Base-by-base conservation (phyloP, 2,329 filamentous ascomycete species). In the Penicillium occitanis region DNA sequence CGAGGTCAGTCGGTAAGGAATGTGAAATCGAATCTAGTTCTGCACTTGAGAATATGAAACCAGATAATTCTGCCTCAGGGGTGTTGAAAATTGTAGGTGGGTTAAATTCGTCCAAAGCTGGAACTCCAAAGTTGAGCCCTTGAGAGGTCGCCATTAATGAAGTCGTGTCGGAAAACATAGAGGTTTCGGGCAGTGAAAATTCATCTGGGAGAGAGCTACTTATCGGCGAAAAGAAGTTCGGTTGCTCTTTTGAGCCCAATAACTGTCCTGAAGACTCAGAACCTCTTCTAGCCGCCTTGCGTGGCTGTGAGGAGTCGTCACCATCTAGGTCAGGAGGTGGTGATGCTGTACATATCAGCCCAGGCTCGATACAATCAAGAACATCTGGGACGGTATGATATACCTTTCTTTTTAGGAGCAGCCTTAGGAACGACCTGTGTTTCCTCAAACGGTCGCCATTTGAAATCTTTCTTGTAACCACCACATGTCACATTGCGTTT, bases 391-490 rank as follows among this genome's bases (percentile, higher is more conserved):
- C 8, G 5, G 8, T 42, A 70, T 71, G 48, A 70, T 81, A 81
- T 75, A 77, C 83, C 85, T 73, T 81, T 85, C 48, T 77, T 68
- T 70, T 82, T 85, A 14, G 71, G 65, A 33, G 70, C 68, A 28
- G 75, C 68, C 46, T 76, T 80, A 37, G 73, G 71, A 68, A 88
- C 82, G 64, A 79, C 19, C 46, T 35, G 87, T 57, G 85, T 83
- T 69, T 91, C 88, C 72, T 89, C 88, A 70, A 90, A 90, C 0
- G 88, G 84, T 62, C 88, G 82, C 89, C 89, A 91, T 81, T 91
- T 91, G 79, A 90, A 91, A 75, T 90, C 87, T 75, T 90, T 91
- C 76, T 87, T 90, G 78, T 91, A 91, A 42, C 89, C 89, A 66
- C 88, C 89, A 73, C 89, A 91, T 3, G 80, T 75, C 25, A 91